Evolutionary conservation across 1,284 basidiomycete species (phyloP), one percentile per base, ranked within the genome.

Genomic region (Cutaneotrichosporon cavernicola): DNA sequence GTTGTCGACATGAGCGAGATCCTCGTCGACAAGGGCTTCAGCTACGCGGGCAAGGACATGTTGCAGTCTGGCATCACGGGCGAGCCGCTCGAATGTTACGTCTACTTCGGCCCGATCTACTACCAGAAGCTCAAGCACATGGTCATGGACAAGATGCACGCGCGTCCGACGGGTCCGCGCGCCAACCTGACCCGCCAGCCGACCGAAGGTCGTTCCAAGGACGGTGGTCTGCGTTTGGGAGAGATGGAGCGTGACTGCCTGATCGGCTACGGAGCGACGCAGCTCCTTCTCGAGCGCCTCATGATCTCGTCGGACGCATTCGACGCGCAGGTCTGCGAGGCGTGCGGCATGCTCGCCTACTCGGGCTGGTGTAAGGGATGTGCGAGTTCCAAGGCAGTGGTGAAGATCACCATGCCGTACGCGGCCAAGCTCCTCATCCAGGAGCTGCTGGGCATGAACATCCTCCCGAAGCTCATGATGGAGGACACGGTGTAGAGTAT

Each of bases 71-170:
- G 97, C 30, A 97, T 98, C 74, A 99, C 96, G 30, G 97, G 97
- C 22, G 92, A 99, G 81, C 89, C 91, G 46, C 82, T 99, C 75
- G 95, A 99, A 81, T 91, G 91, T 50, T 99, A 99, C 76, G 94
- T 97, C 38, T 99, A 96, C 83, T 97, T 98, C 78, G 96, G 96
- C 10, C 97, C 97, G 32, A 99, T 98, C 74, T 98, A 97, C 83
- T 98, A 98, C 81, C 96, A 97, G 84, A 80, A 81, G 70, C 74
- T 82, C 55, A 82, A 79, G 83, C 93, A 95, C 82, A 97, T 96
- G 93, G 95, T 98, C 66, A 91, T 97, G 88, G 95, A 98, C 84
- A 99, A 99, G 85, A 99, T 99, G 97, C 97, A 99, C 75, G 97
- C 97, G 69, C 89, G 97, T 68, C 93, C 95, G 56, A 89, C 92